Evolutionary conservation across 2,329 filamentous ascomycete species (phyloP).

Genomic region (Lasiodiplodia gonubiensis): DNA sequence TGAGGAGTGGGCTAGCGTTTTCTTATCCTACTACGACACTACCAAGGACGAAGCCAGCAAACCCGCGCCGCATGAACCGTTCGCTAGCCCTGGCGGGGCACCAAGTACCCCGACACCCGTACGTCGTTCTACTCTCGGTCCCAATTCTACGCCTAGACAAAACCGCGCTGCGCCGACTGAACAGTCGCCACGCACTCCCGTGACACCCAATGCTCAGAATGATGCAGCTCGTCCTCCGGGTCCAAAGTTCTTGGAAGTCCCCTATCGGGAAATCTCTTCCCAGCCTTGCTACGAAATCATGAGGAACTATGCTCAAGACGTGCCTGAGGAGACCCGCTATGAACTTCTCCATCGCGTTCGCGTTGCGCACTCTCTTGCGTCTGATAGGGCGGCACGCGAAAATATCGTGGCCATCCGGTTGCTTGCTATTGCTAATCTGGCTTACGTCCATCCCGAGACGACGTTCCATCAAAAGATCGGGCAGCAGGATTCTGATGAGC

Average conservation of each 20-base stretch:
- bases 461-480: slow-evolving; percentile 87
- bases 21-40: slow-evolving; percentile 74
- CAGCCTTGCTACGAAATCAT: slow-evolving; percentile 52
- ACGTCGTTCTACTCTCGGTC: slow-evolving; percentile 62
- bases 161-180: slow-evolving; percentile 52
- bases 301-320: slow-evolving; percentile 55
- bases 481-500: slow-evolving; percentile 86
- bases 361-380: slow-evolving; percentile 78
- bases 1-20: slow-evolving; percentile 81
- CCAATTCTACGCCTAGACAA: slow-evolving; percentile 58
- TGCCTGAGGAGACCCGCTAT: slow-evolving; percentile 77
- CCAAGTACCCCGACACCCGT: slow-evolving; percentile 78
- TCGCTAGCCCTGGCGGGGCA: slow-evolving; percentile 43
- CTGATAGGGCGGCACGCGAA: slow-evolving; percentile 69
- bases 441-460: slow-evolving; percentile 83
- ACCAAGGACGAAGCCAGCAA: slow-evolving; percentile 36
- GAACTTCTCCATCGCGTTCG: slow-evolving; percentile 85
- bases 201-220: slow-evolving; percentile 43
- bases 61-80: slow-evolving; percentile 37
- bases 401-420: slow-evolving; percentile 80
- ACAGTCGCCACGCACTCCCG: slow-evolving; percentile 58
- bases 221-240: slow-evolving; percentile 36
- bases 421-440: slow-evolving; percentile 86
- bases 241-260: slow-evolving; percentile 63
- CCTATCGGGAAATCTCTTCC: slow-evolving; percentile 54